Conservation (phyloP, 2,329 filamentous ascomycete species). For the Teratosphaeria gauchensis region DNA sequence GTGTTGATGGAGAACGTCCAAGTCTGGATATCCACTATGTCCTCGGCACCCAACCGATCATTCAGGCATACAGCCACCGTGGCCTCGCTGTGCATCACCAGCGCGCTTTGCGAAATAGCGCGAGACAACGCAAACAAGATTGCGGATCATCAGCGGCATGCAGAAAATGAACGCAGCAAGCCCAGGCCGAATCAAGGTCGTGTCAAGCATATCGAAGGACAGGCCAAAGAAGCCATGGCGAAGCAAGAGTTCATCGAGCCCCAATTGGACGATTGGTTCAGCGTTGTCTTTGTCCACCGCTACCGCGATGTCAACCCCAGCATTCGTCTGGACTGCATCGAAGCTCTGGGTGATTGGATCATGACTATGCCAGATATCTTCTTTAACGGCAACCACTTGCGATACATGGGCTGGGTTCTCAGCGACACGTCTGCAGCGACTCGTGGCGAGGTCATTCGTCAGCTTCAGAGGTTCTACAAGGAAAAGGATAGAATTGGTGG, state of each 20-base stretch:
- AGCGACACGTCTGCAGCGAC: constrained; percentile 69
- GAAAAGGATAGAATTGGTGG: constrained; percentile 66
- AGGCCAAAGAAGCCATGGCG: constrained; percentile 59
- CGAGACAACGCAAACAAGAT: constrained; percentile 61
- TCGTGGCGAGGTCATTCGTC: constrained; percentile 75
- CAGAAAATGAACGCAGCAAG: constrained; percentile 67
- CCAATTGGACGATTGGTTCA: constrained; percentile 75
- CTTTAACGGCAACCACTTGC: constrained; percentile 79
- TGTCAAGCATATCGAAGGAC: constrained; percentile 61
- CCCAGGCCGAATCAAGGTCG: constrained; percentile 68
- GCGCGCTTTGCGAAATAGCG: constrained; percentile 64
- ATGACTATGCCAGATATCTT: constrained; percentile 74
- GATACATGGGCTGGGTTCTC: constrained; percentile 92
- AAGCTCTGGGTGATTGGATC: constrained; percentile 83
- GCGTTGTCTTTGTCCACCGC: constrained; percentile 86
- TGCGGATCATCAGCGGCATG: constrained; percentile 66
- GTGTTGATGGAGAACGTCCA: constrained; percentile 80
- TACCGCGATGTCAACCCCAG: constrained; percentile 89
- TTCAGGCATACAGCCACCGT: constrained; percentile 92
- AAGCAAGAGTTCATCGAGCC: constrained; percentile 61
- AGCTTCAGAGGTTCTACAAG: constrained; percentile 70
- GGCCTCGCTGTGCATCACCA: constrained; percentile 69
- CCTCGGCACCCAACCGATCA: constrained; percentile 73
- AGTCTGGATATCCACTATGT: constrained; percentile 84
- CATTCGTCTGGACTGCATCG: constrained; percentile 80